Percentiles rank a stretch among this genome's conserved stretches.
These are phyloP conservation scores for Viola pubescens DNA, from an alignment of 441 rosid species.

Conservation along the genomic window DNA sequence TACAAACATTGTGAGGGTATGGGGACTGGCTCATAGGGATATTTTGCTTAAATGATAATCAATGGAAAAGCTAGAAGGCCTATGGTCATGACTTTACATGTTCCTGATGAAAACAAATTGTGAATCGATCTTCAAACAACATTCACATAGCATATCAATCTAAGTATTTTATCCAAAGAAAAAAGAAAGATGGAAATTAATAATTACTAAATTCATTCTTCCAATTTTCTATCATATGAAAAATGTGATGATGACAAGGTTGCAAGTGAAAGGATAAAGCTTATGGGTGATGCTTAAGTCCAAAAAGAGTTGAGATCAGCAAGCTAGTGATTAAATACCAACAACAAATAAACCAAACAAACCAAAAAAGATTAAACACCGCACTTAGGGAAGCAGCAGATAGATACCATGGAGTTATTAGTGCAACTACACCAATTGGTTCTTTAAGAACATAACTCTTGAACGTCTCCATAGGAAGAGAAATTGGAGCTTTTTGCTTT, in stretches of 20 bases:
- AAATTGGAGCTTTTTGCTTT: constrained; percentile 75
- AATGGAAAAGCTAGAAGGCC: not conserved
- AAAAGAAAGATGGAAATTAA: no score
- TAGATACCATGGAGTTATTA: constrained; percentile 91
- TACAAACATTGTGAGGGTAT: not conserved
- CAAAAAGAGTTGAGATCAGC: not conserved
- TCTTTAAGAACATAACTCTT: constrained; percentile 74
- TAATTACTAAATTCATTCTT: constrained; percentile 2
- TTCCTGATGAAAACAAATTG: not conserved
- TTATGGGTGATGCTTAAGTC: not conserved
- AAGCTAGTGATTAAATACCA: not conserved
- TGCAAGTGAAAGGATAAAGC: not conserved
- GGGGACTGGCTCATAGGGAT: not conserved
- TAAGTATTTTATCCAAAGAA: not conserved
- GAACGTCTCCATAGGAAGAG: constrained; percentile 78
- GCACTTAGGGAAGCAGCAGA: constrained; percentile 9
- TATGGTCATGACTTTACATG: constrained; percentile 2
- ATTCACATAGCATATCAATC: not conserved
- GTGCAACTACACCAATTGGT: constrained; percentile 90
- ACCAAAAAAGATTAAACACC: not conserved
- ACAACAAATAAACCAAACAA: not conserved
- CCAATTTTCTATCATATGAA: not conserved
- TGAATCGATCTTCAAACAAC: not conserved
- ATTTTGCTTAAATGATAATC: not conserved
- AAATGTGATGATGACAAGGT: not conserved